Conservation (phyloP, 2,329 filamentous ascomycete species). For the Tolypocladium amazonense region DNA sequence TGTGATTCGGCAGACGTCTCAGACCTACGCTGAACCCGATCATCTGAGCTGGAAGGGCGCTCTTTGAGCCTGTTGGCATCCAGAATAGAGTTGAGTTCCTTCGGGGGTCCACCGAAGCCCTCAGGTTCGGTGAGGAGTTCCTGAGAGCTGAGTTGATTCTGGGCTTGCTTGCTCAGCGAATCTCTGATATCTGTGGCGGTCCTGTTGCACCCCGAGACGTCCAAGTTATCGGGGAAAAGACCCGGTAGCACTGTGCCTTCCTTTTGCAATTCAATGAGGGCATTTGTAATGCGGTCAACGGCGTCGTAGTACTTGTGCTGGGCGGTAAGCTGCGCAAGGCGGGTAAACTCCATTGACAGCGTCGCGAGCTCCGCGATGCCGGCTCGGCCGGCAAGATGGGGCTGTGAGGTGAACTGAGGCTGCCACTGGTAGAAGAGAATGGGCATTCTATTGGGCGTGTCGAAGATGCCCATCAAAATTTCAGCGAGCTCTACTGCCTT, state of each 20-base stretch:
- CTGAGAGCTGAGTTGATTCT: constrained; percentile 23
- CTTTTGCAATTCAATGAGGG: constrained; percentile 65
- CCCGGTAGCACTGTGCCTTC: constrained; percentile 59
- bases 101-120: constrained; percentile 11
- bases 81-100: neutral
- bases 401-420: constrained; percentile 50
- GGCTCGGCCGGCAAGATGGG: constrained; percentile 50
- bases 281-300: constrained; percentile 73
- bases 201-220: constrained; percentile 68
- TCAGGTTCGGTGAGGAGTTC: constrained; percentile 15
- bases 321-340: constrained; percentile 74
- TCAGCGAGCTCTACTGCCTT: constrained; percentile 75
- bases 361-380: constrained; percentile 65
- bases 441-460: constrained; percentile 92
- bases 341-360: constrained; percentile 79
- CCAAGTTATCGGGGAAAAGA: constrained; percentile 68
- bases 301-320: constrained; percentile 83
- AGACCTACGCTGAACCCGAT: constrained; percentile 2
- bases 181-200: constrained; percentile 26
- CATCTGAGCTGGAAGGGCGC: neutral
- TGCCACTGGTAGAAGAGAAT: constrained; percentile 71
- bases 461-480: constrained; percentile 72
- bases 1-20: neutral
- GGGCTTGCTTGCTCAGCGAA: constrained; percentile 21
- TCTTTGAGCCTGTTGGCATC: constrained; percentile 1